Base-by-base conservation (phyloP, 2,329 filamentous ascomycete species). In the Myriosclerotinia curreyana region DNA sequence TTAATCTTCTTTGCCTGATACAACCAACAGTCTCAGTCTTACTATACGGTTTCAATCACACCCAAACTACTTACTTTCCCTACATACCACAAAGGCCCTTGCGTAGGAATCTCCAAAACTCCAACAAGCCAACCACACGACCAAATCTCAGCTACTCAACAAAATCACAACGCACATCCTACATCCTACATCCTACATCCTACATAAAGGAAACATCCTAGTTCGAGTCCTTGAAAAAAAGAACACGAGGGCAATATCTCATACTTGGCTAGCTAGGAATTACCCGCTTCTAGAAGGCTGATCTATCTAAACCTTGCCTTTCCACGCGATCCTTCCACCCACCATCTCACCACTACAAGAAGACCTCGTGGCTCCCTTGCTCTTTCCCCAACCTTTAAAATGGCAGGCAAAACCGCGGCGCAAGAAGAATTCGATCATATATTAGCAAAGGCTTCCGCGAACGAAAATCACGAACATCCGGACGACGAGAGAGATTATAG, bases 341-440 rank as follows among this genome's bases (percentile, higher is more conserved):
- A 53, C 31, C 20, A 44, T 49, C 52, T 31, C 54, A 56, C 62
- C 40, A 53, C 40, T 44, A 42, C 62, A 59, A 66, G 68, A 69
- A 69, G 63, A 66, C 66, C 66, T 62, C 67, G 52, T 66, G 62
- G 53, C 64, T 63, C 65, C 66, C 65, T 65, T 69, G 58, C 61
- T 50, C 11, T 12, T 17, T 15, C 53, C 51, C 49, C 49, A 58
- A 48, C 59, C 58, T 49, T 58, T 58, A 71, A 28, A 40, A 74
- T 74, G 72, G 68, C 72, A 20, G 67, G 72, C 68, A 78, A 79
- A 59, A 86, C 85, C 62, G 79, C 83, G 65, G 86, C 86, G 60
- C 84, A 88, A 76, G 84, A 88, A 79, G 86, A 90, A 76, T 88
- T 87, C 75, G 83, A 87, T 75, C 76, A 79, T 68, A 81, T 89